These are phyloP conservation scores for Exophiala bonariae DNA, from an alignment of 2,329 filamentous ascomycete species.

Conservation along the genomic window DNA sequence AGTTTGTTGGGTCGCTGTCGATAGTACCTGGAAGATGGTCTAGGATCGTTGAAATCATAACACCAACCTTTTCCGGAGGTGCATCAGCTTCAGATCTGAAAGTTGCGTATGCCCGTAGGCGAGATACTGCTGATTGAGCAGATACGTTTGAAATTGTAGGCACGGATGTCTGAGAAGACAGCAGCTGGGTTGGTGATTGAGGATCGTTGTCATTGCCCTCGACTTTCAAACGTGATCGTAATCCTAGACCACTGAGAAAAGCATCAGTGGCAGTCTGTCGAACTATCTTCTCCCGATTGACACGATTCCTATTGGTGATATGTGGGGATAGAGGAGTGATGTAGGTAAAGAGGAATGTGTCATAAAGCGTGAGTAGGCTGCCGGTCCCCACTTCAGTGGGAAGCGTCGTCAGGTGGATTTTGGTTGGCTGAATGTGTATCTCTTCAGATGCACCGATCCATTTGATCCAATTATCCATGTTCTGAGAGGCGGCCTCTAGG, in stretches of 20 bases:
- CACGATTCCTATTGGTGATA: conserved; percentile 20
- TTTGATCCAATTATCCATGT: neutral
- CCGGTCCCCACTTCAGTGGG: neutral
- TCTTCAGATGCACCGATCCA: neutral
- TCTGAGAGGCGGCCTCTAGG: neutral
- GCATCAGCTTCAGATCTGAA: neutral
- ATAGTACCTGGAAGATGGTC: conserved; percentile 16
- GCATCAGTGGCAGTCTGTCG: conserved; percentile 16
- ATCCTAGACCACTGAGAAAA: conserved; percentile 9
- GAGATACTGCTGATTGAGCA: neutral
- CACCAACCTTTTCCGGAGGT: neutral
- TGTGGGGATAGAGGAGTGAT: conserved; percentile 12
- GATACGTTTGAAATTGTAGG: neutral
- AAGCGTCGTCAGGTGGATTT: neutral
- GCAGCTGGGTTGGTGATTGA: neutral
- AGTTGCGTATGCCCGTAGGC: conserved; percentile 1
- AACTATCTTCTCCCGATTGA: conserved; percentile 22
- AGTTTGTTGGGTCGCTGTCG: conserved; percentile 17
- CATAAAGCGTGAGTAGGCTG: conserved; percentile 9
- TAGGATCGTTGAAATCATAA: neutral
- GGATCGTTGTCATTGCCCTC: neutral
- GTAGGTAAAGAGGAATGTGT: conserved; percentile 7
- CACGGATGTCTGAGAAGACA: neutral
- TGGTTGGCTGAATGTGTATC: neutral
- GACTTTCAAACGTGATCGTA: neutral